Conservation (phyloP, 805 yeast species). For the Vanderwaltozyma polyspora region DNA sequence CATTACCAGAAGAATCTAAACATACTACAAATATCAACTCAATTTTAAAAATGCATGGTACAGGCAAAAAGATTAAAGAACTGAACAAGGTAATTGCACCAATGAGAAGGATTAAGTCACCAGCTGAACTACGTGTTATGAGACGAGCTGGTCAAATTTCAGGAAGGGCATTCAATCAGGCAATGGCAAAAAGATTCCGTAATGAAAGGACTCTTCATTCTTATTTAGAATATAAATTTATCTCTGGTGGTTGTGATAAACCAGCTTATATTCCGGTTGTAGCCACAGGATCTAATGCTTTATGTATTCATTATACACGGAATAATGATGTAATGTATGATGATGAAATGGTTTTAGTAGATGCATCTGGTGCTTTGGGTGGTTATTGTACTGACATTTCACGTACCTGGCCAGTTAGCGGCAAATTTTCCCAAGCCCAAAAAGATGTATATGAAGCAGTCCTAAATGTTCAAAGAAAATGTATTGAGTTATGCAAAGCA, state of each 20-base stretch:
- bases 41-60: slow-evolving; percentile 26
- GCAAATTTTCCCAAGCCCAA: slow-evolving; percentile 67
- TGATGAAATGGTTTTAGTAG: slow-evolving; percentile 81
- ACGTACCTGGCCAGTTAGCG: slow-evolving; percentile 87
- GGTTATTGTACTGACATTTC: slow-evolving; percentile 95
- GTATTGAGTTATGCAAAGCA: slow-evolving; percentile 61
- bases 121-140: slow-evolving; percentile 67
- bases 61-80: slow-evolving; percentile 3
- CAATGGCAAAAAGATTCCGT: slow-evolving; percentile 53
- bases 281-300: slow-evolving; percentile 83
- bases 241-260: slow-evolving; percentile 78
- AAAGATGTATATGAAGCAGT: slow-evolving; percentile 83
- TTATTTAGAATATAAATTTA: slow-evolving; percentile 70
- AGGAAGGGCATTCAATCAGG: slow-evolving; percentile 72
- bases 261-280: slow-evolving; percentile 93
- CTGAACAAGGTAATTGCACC: slow-evolving; percentile 17
- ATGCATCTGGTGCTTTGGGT: slow-evolving; percentile 89
- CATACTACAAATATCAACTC: slow-evolving; percentile 15
- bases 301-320: slow-evolving; percentile 87
- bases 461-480: slow-evolving; percentile 64
- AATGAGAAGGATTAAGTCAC: slow-evolving; percentile 59
- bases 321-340: slow-evolving; percentile 72
- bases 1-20: slow-evolving; percentile 17
- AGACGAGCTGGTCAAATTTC: slow-evolving; percentile 74
- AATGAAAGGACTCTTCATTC: slow-evolving; percentile 74